Evolutionary conservation across 345 rosid species (phyloP).

Genomic region (Populus alba): DNA sequence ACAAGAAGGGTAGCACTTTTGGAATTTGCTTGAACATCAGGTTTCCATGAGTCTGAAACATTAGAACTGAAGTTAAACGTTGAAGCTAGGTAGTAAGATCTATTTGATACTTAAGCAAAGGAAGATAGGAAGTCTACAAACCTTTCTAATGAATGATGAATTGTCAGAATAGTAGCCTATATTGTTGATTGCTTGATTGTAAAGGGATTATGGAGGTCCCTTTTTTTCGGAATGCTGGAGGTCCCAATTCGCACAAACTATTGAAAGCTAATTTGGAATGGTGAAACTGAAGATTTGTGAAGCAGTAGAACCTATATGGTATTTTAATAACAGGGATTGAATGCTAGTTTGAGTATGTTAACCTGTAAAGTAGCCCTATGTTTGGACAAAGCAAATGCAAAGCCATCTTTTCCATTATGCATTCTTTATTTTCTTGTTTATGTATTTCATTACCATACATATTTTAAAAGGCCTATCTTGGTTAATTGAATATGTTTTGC

Average conservation of each 20-base stretch:
- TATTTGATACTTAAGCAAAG: not conserved
- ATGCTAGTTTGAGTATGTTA: not conserved
- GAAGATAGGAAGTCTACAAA: not conserved
- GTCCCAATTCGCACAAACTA: not conserved
- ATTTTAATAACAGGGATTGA: not conserved
- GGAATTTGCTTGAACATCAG: conserved; percentile 3
- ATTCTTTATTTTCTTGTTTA: not conserved
- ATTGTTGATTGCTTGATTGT: not conserved
- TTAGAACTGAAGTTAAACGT: not conserved
- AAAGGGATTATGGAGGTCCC: not conserved
- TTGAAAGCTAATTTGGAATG: not conserved
- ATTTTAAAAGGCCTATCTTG: not conserved
- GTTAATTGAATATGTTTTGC: conserved; percentile 6
- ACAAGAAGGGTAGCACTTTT: not conserved
- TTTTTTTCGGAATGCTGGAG: not conserved
- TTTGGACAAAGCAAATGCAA: not conserved
- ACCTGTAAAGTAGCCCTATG: not conserved
- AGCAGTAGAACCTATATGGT: not conserved
- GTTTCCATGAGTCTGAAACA: not conserved
- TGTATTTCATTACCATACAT: not conserved
- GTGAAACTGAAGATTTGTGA: not conserved
- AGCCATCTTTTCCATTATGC: not conserved
- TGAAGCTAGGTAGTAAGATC: not conserved
- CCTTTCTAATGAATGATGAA: not conserved
- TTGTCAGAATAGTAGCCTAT: not conserved